Conservation (phyloP, 495 filamentous ascomycete genomes). For the Penicillium canescens region DNA sequence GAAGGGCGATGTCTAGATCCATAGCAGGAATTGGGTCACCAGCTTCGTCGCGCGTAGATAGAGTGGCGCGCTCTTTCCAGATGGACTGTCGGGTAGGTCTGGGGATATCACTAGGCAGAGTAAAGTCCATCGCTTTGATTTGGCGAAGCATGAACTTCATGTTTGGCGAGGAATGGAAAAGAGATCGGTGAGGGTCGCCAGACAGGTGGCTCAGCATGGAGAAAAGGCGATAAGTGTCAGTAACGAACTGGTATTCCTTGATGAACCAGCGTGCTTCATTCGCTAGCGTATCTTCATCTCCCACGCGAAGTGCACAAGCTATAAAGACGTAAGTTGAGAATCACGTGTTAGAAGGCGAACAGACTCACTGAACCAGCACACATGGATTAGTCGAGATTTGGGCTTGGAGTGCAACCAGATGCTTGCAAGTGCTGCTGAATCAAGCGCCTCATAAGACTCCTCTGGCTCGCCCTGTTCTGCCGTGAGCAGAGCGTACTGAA, state of each 20-base stretch:
- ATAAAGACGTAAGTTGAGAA: conserved; percentile 9
- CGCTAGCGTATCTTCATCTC: conserved; percentile 74
- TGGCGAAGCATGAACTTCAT: conserved; percentile 90
- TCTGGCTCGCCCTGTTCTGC: conserved; percentile 57
- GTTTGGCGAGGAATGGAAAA: conserved; percentile 59
- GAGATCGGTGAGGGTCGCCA: conserved; percentile 42
- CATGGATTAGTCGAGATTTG: conserved; percentile 70
- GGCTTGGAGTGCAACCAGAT: conserved; percentile 72
- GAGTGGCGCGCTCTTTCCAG: conserved; percentile 47
- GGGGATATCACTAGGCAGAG: conserved; percentile 35
- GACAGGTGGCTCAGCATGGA: conserved; percentile 67
- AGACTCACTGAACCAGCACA: conserved; percentile 73
- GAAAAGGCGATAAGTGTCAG: conserved; percentile 82
- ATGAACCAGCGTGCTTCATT: conserved; percentile 77
- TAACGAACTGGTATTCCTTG: conserved; percentile 79
- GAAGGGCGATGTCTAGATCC: conserved; percentile 68
- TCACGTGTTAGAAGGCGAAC: background rate
- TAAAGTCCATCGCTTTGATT: conserved; percentile 85
- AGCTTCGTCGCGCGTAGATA: conserved; percentile 49
- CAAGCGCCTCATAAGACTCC: conserved; percentile 75
- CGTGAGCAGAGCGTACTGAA: conserved; percentile 76
- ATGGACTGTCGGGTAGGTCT: conserved; percentile 30
- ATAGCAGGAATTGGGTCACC: conserved; percentile 49
- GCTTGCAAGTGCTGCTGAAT: conserved; percentile 70
- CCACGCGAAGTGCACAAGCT: conserved; percentile 78